A percentile compares a stretch with the other conserved stretches of the same genome.
Conservation (phyloP, 345 rosid genomes). For the Triadica sebifera region DNA sequence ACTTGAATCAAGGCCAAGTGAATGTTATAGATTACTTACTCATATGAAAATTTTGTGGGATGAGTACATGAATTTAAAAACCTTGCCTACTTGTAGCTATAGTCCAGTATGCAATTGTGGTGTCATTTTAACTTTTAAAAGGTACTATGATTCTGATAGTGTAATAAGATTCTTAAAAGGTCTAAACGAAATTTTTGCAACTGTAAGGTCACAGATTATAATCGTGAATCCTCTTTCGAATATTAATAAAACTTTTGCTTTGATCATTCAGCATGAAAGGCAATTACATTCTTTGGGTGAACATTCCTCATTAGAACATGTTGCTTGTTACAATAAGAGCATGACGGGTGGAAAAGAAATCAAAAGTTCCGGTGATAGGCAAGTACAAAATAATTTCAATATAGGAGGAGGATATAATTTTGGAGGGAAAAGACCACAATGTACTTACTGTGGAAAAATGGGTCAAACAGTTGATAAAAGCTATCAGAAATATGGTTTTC, state of each 20-base stretch:
- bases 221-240: background rate
- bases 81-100: background rate
- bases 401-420: too few species aligned
- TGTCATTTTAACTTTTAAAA: background rate
- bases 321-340: background rate
- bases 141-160: fast-evolving
- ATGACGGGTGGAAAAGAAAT: background rate
- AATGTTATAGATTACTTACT: background rate
- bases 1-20: too few species aligned
- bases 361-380: too few species aligned
- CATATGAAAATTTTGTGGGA: background rate
- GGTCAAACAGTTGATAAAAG: too few species aligned
- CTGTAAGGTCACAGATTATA: background rate
- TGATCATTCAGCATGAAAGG: background rate
- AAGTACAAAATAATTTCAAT: too few species aligned
- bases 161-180: background rate
- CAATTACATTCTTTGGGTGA: background rate
- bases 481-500: too few species aligned
- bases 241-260: too few species aligned
- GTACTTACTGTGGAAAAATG: too few species aligned
- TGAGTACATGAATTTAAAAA: background rate
- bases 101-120: background rate
- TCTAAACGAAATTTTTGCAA: too few species aligned
- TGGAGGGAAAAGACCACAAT: too few species aligned
- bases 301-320: background rate